Base-by-base conservation (phyloP, 2,329 filamentous ascomycete genomes). In the Colletotrichum chrysophilum region DNA sequence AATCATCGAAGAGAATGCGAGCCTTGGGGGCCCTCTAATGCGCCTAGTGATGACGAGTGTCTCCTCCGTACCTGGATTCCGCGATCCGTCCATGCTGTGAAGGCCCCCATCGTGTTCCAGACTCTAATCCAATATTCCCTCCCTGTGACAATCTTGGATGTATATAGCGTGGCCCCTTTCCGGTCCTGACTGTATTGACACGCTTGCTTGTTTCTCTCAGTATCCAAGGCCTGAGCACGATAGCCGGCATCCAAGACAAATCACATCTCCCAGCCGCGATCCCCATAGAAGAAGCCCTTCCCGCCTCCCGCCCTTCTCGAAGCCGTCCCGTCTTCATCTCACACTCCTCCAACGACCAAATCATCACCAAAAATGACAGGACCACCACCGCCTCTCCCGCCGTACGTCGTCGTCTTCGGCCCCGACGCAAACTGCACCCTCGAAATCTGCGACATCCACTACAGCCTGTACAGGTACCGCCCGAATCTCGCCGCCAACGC, bases 371-470 rank as follows among this genome's bases (percentile, higher is more conserved):
- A 58, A 6, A 83, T 81, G 81, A 70, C 77, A 52, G 77, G 78
- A 18, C 74, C 66, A 2, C 71, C 71, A 21, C 70, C 74, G 24
- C 74, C 58, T 43, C 71, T 70, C 14, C 73, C 73, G 43, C 60
- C 71, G 21, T 52, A 66, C 61, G 26, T 83, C 18, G 79, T 80
- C 62, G 74, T 78, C 76, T 90, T 89, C 72, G 88, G 89, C 60
- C 86, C 88, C 24, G 77, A 84, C 3, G 83, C 85, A 74, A 90
- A 88, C 79, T 90, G 89, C 80, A 90, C 87, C 0, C 85, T 90
- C 36, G 86, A 84, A 1, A 75, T 88, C 24, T 90, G 89, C 76
- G 83, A 85, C 2, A 71, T 89, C 48, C 82, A 88, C 76, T 84
- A 80, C 79, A 88, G 84, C 76, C 85, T 89, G 43, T 88, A 88